Evolutionary conservation across 1,284 basidiomycete species (phyloP).

Genomic region (Cryptococcus neoformans): DNA sequence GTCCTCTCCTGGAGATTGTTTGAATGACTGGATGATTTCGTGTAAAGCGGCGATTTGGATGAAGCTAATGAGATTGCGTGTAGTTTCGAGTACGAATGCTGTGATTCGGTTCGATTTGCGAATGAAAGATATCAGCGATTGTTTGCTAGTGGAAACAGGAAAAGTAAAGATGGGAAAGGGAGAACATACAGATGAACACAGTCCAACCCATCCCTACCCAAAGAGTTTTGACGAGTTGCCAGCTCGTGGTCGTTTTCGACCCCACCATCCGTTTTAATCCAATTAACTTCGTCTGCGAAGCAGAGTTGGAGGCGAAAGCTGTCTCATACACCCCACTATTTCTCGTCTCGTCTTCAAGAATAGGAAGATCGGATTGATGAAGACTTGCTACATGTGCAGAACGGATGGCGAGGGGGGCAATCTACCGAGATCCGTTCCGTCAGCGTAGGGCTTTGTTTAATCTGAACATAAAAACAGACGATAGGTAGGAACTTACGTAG

Average conservation of each 20-base stretch:
- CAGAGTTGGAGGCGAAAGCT: conserved; percentile 4
- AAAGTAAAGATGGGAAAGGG: background rate
- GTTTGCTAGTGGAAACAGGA: background rate
- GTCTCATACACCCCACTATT: conserved; percentile 18
- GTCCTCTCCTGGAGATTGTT: conserved; percentile 19
- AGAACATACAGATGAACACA: conserved; percentile 32
- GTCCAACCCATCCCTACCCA: conserved; percentile 32
- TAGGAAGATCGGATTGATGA: conserved; percentile 35
- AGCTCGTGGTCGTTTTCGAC: conserved; percentile 11
- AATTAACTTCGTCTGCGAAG: conserved; percentile 2
- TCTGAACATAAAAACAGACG: no score
- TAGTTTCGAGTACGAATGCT: conserved; percentile 34
- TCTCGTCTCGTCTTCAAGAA: conserved; percentile 37
- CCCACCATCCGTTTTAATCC: conserved; percentile 10
- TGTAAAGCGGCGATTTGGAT: conserved; percentile 35
- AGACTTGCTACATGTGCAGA: conserved; percentile 32
- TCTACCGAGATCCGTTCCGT: conserved; percentile 13
- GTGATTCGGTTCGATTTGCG: background rate
- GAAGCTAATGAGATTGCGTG: conserved; percentile 30
- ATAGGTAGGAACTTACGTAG: conserved; percentile 30
- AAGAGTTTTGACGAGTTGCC: conserved; percentile 26
- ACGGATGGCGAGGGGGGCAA: conserved; percentile 22
- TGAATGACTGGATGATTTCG: conserved; percentile 40
- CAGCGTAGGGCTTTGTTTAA: background rate
- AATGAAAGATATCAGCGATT: background rate